Conservation (phyloP, 495 filamentous ascomycete genomes). For the Penicillium soppii region DNA sequence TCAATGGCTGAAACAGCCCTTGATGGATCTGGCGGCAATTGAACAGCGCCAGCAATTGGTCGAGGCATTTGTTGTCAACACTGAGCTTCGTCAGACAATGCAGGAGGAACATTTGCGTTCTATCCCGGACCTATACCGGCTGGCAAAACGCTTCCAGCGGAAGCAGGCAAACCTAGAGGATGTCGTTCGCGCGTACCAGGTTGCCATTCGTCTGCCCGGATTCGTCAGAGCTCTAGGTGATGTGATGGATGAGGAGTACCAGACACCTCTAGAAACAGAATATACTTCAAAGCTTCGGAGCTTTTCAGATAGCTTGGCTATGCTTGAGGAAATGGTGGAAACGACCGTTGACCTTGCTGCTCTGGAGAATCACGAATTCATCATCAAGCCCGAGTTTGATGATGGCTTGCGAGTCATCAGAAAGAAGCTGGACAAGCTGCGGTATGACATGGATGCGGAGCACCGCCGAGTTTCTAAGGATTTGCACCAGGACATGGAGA, state of each 20-base stretch:
- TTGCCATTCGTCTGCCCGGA: conserved; percentile 84
- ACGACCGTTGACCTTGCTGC: conserved; percentile 96
- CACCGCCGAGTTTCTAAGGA: conserved; percentile 75
- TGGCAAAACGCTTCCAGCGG: conserved; percentile 92
- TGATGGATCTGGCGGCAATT: conserved; percentile 91
- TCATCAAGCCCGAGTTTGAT: conserved; percentile 98
- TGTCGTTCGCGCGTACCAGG: conserved; percentile 92
- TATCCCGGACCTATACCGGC: conserved; percentile 90
- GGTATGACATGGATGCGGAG: conserved; percentile 79
- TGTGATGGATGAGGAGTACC: conserved; percentile 94
- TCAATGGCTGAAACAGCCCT: conserved; percentile 97
- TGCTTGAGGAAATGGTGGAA: conserved; percentile 97
- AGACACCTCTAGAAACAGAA: conserved; percentile 78
- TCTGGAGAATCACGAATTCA: conserved; percentile 95
- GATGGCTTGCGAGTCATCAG: conserved; percentile 83
- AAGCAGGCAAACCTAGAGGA: conserved; percentile 91
- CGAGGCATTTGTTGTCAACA: conserved; percentile 91
- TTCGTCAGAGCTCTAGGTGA: conserved; percentile 87
- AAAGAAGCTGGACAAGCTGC: conserved; percentile 84
- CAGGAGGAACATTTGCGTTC: conserved; percentile 95
- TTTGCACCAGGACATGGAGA: conserved; percentile 90
- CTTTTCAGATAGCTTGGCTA: conserved; percentile 75
- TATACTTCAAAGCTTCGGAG: conserved; percentile 82
- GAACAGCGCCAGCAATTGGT: conserved; percentile 91
- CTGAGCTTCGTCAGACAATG: conserved; percentile 92